Percentiles rank a stretch among this genome's conserved stretches.
Conservation (phyloP, 1,139 yeast genomes). For the Suhomyces bolitotheri region DNA sequence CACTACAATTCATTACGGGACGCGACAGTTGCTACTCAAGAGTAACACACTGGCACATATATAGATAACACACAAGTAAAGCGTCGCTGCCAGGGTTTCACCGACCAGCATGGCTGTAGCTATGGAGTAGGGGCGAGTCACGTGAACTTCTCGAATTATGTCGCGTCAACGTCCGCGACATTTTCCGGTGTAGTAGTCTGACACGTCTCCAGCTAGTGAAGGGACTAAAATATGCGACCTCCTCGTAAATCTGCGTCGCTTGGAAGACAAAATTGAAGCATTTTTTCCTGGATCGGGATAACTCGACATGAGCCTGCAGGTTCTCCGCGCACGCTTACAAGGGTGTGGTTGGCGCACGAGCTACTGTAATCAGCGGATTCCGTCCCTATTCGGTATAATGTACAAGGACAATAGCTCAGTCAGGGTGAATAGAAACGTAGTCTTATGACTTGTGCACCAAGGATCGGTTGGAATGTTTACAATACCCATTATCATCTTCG, state of each 20-base stretch:
- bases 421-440: too few species aligned
- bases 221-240: conserved; percentile 6
- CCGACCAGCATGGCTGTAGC: too few species aligned
- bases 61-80: neutral
- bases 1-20: conserved; percentile 87
- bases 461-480: too few species aligned
- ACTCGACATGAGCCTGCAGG: neutral
- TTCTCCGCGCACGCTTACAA: neutral
- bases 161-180: conserved; percentile 8
- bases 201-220: conserved; percentile 2
- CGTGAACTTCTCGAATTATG: neutral
- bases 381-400: conserved; percentile 6
- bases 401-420: conserved; percentile 6
- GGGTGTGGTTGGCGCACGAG: conserved; percentile 2
- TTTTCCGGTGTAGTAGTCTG: conserved; percentile 6
- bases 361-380: conserved; percentile 1
- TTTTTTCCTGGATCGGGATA: conserved; percentile 3
- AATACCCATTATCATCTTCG: too few species aligned
- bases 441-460: too few species aligned
- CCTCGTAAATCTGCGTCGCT: conserved; percentile 7
- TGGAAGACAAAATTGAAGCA: conserved; percentile 8
- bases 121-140: too few species aligned
- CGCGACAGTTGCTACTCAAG: too few species aligned
- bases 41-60: neutral
- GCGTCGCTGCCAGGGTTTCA: too few species aligned